phyloP scores from a whole-genome alignment of 768 basidiomycete species.

The Hydnomerulius pinastri region DNA sequence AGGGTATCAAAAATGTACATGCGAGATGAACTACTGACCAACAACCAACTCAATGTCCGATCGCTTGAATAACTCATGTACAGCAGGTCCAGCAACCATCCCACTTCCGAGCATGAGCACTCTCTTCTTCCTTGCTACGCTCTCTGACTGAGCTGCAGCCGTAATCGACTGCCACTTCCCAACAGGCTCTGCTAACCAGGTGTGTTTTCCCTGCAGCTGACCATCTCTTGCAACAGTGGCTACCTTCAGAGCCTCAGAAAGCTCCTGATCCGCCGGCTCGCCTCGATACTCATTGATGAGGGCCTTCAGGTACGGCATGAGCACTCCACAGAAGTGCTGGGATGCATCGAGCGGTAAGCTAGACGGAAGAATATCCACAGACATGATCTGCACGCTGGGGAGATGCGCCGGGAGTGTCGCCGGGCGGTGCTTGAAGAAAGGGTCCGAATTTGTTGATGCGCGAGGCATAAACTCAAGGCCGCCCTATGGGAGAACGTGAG shows the following conservation, averaged over 20 bases:
- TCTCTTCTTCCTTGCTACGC: slow-evolving; percentile 49
- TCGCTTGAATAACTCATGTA: slow-evolving; percentile 67
- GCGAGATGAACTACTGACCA: slow-evolving; percentile 51
- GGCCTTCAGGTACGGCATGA: slow-evolving; percentile 68
- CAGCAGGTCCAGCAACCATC: slow-evolving; percentile 93
- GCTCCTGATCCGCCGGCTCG: slow-evolving; percentile 27
- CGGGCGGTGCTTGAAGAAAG: slow-evolving; percentile 61
- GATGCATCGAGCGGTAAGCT: slow-evolving; percentile 84
- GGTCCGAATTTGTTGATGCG: slow-evolving; percentile 77
- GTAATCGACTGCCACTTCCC: slow-evolving; percentile 35
- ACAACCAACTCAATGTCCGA: slow-evolving; percentile 70
- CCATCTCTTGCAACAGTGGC: slow-evolving; percentile 75
- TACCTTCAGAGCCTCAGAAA: slow-evolving; percentile 49
- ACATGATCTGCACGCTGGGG: slow-evolving; percentile 75
- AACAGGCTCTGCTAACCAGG: slow-evolving; percentile 60
- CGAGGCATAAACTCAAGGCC: slow-evolving; percentile 80
- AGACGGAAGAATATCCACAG: slow-evolving; percentile 89
- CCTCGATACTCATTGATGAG: slow-evolving; percentile 48
- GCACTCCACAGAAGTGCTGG: slow-evolving; percentile 64
- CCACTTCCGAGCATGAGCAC: slow-evolving; percentile 88
- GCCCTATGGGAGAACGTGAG: slow-evolving; percentile 57
- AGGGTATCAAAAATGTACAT: slow-evolving; percentile 6
- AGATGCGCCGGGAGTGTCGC: slow-evolving; percentile 43
- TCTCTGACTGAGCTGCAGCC: not conserved
- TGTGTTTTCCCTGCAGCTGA: slow-evolving; percentile 49